Base-by-base conservation (phyloP, 1,284 basidiomycete genomes). In the Porodaedalea pini region DNA sequence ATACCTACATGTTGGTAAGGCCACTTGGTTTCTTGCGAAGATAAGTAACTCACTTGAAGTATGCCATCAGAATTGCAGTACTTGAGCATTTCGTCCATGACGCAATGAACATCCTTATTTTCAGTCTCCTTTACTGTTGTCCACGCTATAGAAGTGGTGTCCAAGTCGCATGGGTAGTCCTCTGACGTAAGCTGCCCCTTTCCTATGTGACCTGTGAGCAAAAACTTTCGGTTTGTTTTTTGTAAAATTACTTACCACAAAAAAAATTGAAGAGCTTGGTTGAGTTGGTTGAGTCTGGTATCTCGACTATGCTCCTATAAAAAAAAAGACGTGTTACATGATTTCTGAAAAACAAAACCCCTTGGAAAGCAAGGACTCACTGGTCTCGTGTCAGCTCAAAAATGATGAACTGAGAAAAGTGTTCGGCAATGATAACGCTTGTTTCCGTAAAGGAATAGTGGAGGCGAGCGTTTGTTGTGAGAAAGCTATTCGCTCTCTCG, bases 371-470 rank as follows among this genome's bases (percentile, higher is more conserved):
- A n/a, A 79, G 76, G 63, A 69, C 61, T 82, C 72, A 19, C 69
- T 63, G 0, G 79, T 82, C 4, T 73, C 70, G 59, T 4, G 41
- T 44, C 6, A 44, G 41, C 19, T 84, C 82, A 13, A 81, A 68
- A 48, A 84, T 80, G 15, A 84, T 69, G 3, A 82, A 72, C 62
- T 83, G 81, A 4, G 78, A 72, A 57, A 82, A 82, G 62, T 81
- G 80, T 65, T 83, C 80, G 49, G 71, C 63, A 21, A 82, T 64
- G 15, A 69, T 61, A 0, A 73, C 63, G n/a, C 76, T 75, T 11
- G 65, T 66, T 32, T 73, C 70, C 0, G 80, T 82, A n/a, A 75
- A 67, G 2, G 81, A 82, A 37, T 73, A 61, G 25, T 78, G 69
- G 23, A 65, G 66, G 6, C 76, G 71, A 3, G 76, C 77, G 52